A percentile compares a stretch with the other conserved stretches of the same genome.
These are phyloP conservation scores for Lactifluus pinguis DNA, from an alignment of 768 basidiomycete genomes.

Conservation along the genomic window DNA sequence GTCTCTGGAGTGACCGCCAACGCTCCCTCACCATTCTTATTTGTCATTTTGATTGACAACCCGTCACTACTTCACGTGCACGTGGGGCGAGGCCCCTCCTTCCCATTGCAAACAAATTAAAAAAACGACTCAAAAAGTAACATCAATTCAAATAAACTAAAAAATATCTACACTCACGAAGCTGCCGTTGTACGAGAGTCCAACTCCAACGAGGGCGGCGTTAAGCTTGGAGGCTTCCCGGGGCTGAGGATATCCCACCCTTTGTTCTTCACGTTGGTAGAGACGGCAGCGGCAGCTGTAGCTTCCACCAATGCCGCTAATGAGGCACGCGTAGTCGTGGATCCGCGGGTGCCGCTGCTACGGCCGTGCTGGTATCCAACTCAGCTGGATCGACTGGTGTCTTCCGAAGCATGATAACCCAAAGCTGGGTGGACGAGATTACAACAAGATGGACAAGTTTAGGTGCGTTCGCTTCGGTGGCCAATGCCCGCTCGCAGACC, in stretches of 20 bases:
- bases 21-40: too few species aligned
- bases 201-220: neutral
- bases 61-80: too few species aligned
- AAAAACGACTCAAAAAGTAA: neutral
- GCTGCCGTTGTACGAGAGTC: neutral
- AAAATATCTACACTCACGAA: neutral
- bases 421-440: too few species aligned
- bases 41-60: too few species aligned
- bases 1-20: too few species aligned
- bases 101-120: too few species aligned
- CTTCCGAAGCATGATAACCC: too few species aligned
- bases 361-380: conserved; percentile 17
- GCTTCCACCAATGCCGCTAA: neutral
- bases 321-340: conserved; percentile 3
- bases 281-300: neutral
- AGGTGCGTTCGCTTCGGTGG: too few species aligned
- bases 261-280: neutral
- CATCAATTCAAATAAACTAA: conserved; percentile 6
- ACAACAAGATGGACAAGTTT: too few species aligned
- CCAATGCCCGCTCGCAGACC: too few species aligned
- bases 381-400: conserved; percentile 18
- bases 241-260: conserved; percentile 30
- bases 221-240: neutral
- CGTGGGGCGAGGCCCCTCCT: too few species aligned
- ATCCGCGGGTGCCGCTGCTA: conserved; percentile 2